Evolutionary conservation across 805 yeast species (phyloP).

Genomic region (Spathaspora girioi): DNA sequence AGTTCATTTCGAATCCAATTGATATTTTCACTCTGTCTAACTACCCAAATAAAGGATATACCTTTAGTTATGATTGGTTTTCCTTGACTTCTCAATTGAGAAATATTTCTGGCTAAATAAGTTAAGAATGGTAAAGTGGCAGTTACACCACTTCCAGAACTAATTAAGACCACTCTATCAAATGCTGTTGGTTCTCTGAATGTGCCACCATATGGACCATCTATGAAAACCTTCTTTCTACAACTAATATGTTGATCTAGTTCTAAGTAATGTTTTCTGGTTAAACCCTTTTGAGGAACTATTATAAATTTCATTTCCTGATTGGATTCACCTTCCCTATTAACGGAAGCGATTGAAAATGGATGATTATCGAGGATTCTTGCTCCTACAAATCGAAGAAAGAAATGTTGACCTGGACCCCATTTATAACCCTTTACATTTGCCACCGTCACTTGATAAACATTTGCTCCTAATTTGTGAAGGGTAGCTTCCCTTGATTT

Average conservation of each 20-base stretch:
- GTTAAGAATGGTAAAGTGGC: constrained; percentile 45
- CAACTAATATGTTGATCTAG: constrained; percentile 23
- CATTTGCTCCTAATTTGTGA: constrained; percentile 18
- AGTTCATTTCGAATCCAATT: constrained; percentile 41
- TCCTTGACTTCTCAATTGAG: constrained; percentile 4
- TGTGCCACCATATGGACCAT: constrained; percentile 60
- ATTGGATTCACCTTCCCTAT: constrained; percentile 11
- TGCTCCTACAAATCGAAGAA: constrained; percentile 42
- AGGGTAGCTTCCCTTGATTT: constrained; percentile 34
- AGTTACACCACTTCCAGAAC: constrained; percentile 53
- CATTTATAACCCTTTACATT: constrained; percentile 37
- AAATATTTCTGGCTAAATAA: constrained; percentile 16
- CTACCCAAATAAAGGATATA: constrained; percentile 45
- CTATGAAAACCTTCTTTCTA: constrained; percentile 36
- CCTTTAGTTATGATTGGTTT: constrained; percentile 15
- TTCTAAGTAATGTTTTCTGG: constrained; percentile 28
- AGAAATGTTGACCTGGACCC: constrained; percentile 56
- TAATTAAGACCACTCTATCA: constrained; percentile 37
- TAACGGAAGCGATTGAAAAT: constrained; percentile 44
- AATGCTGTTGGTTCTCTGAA: constrained; percentile 43
- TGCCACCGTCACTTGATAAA: constrained; percentile 32
- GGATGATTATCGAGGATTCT: constrained; percentile 53
- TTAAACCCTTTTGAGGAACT: constrained; percentile 45
- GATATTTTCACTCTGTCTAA: constrained; percentile 27
- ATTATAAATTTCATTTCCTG: constrained; percentile 44